Evolutionary conservation across 2,329 filamentous ascomycete species (phyloP).

Genomic region (Ophiobolus disseminans): DNA sequence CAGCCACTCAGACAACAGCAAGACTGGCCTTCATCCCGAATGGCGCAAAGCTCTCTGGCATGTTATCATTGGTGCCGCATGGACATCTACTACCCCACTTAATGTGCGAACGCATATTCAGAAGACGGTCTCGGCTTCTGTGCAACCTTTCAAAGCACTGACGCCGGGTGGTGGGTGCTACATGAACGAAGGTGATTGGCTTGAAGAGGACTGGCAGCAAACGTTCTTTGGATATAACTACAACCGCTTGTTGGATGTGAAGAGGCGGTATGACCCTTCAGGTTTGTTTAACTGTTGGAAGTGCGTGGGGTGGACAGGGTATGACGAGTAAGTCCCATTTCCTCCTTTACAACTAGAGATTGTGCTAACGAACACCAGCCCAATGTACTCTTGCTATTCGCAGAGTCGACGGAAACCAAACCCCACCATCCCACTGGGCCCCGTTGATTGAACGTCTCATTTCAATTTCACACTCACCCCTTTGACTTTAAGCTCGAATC

Average conservation of each 20-base stretch:
- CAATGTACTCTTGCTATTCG: constrained; percentile 41
- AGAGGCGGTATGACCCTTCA: constrained; percentile 40
- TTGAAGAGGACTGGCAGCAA: constrained; percentile 43
- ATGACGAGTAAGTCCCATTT: constrained; percentile 36
- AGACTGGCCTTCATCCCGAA: constrained; percentile 40
- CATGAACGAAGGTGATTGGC: constrained; percentile 47
- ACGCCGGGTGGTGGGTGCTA: constrained; percentile 47
- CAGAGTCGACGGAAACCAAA: constrained; percentile 27
- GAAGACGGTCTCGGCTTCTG: constrained; percentile 37
- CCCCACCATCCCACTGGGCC: constrained; percentile 32
- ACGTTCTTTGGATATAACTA: constrained; percentile 47
- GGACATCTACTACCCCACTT: constrained; percentile 30
- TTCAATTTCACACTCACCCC: no score
- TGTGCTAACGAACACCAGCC: constrained; percentile 20
- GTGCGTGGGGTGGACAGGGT: constrained; percentile 46
- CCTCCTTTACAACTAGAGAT: background rate
- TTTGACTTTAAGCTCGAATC: no score
- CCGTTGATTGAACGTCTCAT: constrained; percentile 15
- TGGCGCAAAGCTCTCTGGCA: constrained; percentile 46
- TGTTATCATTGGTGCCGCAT: constrained; percentile 42
- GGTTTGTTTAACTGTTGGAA: constrained; percentile 48
- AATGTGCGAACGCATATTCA: constrained; percentile 33
- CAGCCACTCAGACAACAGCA: constrained; percentile 40
- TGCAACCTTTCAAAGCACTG: constrained; percentile 42
- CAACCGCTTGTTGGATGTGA: constrained; percentile 30